phyloP scores from a whole-genome alignment of 352 stramenopile genomes.

The Peronosclerospora sorghi region DNA sequence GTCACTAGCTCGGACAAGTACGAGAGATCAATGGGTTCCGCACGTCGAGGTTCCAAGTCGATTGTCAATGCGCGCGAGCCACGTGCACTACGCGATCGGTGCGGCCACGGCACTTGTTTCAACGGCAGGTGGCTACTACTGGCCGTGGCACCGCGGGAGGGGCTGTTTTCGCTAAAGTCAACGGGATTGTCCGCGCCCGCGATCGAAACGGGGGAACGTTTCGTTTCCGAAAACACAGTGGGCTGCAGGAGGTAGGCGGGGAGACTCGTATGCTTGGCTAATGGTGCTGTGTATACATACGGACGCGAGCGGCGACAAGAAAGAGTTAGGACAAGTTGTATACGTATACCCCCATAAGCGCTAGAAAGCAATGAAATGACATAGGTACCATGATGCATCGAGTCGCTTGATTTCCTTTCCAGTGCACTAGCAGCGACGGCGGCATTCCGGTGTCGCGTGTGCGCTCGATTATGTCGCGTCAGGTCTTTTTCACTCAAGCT shows the following conservation, averaged over 20 bases:
- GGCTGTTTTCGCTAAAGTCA: slow-evolving; percentile 9
- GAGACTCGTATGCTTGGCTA: slow-evolving; percentile 17
- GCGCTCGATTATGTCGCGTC: slow-evolving; percentile 1
- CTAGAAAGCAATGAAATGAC: not conserved
- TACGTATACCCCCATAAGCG: too few species aligned
- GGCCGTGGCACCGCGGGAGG: slow-evolving; percentile 6
- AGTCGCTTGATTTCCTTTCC: slow-evolving; percentile 7
- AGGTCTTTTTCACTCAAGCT: slow-evolving; percentile 12
- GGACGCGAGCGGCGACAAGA: not conserved
- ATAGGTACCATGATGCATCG: slow-evolving; percentile 8
- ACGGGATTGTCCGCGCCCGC: slow-evolving; percentile 20
- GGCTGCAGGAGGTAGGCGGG: slow-evolving; percentile 8
- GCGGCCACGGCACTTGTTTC: not conserved
- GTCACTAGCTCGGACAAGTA: slow-evolving; percentile 37
- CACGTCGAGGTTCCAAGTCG: slow-evolving; percentile 12
- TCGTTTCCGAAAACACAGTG: slow-evolving; percentile 15
- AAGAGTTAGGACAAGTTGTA: not conserved
- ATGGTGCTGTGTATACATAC: slow-evolving; percentile 6
- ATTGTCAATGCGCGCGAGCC: slow-evolving; percentile 13
- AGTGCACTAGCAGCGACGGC: slow-evolving; percentile 2
- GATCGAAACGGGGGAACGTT: slow-evolving; percentile 19
- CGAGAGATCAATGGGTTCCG: slow-evolving; percentile 32
- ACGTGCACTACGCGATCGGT: slow-evolving; percentile 4
- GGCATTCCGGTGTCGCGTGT: slow-evolving; percentile 3
- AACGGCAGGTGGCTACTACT: not conserved